Conservation (phyloP, 2,329 filamentous ascomycete species). For the Piedraia hortae region DNA sequence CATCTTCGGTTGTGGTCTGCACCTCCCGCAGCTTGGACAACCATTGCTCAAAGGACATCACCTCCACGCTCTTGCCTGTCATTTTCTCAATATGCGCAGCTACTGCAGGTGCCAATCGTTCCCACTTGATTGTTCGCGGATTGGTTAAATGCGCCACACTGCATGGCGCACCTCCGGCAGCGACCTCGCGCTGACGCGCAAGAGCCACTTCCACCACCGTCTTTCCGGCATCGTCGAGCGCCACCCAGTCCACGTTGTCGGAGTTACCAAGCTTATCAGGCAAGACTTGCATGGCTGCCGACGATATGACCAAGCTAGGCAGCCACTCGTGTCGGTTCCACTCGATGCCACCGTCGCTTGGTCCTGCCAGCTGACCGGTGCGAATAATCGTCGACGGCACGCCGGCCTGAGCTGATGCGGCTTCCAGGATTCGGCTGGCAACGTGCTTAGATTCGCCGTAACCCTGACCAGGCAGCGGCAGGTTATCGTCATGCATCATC, state of each 20-base stretch:
- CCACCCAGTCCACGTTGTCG: slow-evolving; percentile 18
- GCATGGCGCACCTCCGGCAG: neutral
- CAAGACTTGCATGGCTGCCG: slow-evolving; percentile 13
- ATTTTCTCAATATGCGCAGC: slow-evolving; percentile 1
- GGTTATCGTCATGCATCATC: slow-evolving; percentile 6
- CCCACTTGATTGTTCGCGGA: slow-evolving; percentile 5
- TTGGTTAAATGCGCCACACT: slow-evolving; percentile 8
- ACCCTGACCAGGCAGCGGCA: slow-evolving; percentile 9
- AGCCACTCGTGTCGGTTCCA: slow-evolving; percentile 20
- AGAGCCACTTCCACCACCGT: slow-evolving; percentile 9
- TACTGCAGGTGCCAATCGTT: slow-evolving; percentile 5
- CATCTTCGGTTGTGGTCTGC: slow-evolving; percentile 5
- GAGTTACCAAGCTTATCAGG: slow-evolving; percentile 14
- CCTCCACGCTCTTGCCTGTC: slow-evolving; percentile 1
- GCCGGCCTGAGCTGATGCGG: slow-evolving; percentile 7
- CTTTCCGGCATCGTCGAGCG: slow-evolving; percentile 15
- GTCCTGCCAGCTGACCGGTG: slow-evolving; percentile 8
- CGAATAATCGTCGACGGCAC: slow-evolving; percentile 6
- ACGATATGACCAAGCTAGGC: slow-evolving; percentile 17
- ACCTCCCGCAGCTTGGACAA: slow-evolving; percentile 4
- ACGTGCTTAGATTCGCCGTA: slow-evolving; percentile 16
- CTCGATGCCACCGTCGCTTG: slow-evolving; percentile 5
- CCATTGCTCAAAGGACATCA: slow-evolving; percentile 6
- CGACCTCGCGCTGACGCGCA: slow-evolving; percentile 1
- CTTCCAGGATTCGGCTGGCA: slow-evolving; percentile 9